phyloP scores from a whole-genome alignment of 108 stramenopile species.

The Cyclotella baltica region DNA sequence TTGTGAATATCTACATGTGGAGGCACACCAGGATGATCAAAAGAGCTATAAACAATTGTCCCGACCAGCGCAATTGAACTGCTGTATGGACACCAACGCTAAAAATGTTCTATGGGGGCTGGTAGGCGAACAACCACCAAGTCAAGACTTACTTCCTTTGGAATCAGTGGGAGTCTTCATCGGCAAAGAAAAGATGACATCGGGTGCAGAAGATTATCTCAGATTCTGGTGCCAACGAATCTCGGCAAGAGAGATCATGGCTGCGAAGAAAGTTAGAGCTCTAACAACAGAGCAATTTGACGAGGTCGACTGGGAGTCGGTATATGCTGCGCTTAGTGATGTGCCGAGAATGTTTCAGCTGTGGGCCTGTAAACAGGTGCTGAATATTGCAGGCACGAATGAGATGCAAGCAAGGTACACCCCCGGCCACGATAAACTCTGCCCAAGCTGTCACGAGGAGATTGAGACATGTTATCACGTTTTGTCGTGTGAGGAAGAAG shows the following conservation, averaged over 20 bases:
- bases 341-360: too few relatives aligned
- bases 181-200: slow-evolving; percentile 28
- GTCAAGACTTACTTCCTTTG: slow-evolving; percentile 13
- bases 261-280: background rate
- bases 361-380: slow-evolving; percentile 19
- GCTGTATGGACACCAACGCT: background rate
- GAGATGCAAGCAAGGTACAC: background rate
- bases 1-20: too few relatives aligned
- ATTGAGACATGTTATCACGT: slow-evolving; percentile 12
- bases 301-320: background rate
- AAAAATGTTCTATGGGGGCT: slow-evolving; percentile 1
- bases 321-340: too few relatives aligned
- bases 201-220: slow-evolving; percentile 7
- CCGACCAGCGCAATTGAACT: too few relatives aligned
- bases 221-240: slow-evolving; percentile 22
- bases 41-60: too few relatives aligned
- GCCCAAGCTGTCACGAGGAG: slow-evolving; percentile 6
- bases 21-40: too few relatives aligned
- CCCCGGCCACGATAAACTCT: background rate
- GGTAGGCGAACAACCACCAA: background rate
- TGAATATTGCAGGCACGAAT: background rate
- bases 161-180: slow-evolving; percentile 20
- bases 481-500: slow-evolving; percentile 4
- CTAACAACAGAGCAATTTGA: background rate
- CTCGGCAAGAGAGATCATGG: too few relatives aligned